These are phyloP conservation scores for Monosporascus sp. DNA, from an alignment of 2,329 filamentous ascomycete species.

Conservation along the genomic window DNA sequence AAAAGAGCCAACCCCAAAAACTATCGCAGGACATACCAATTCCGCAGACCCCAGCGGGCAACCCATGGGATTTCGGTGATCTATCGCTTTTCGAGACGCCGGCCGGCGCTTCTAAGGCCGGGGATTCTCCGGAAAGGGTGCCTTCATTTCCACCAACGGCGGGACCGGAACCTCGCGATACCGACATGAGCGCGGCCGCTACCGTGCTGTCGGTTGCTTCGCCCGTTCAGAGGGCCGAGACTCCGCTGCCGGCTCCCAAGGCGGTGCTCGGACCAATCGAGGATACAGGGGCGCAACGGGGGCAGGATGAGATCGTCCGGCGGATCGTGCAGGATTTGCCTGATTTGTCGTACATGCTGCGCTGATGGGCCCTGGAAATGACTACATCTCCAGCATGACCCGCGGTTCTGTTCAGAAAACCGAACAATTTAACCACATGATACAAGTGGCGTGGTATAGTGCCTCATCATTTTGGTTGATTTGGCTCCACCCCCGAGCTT, in stretches of 20 bases:
- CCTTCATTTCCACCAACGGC: no score
- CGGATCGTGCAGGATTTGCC: slow-evolving; percentile 34
- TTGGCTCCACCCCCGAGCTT: no score
- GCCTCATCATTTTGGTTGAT: no score
- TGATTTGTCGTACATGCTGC: slow-evolving; percentile 42
- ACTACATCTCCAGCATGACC: no score
- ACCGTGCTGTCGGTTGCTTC: background rate
- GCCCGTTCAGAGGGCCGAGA: background rate
- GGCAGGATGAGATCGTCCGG: slow-evolving; percentile 29
- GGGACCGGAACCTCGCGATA: background rate
- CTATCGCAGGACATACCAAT: background rate
- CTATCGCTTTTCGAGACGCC: slow-evolving; percentile 9
- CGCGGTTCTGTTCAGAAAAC: no score
- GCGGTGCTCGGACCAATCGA: slow-evolving; percentile 12
- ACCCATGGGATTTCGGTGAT: slow-evolving; percentile 8
- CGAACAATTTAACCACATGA: no score
- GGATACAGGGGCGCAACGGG: slow-evolving; percentile 4
- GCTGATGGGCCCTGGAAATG: slow-evolving; percentile 14
- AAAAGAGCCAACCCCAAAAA: background rate
- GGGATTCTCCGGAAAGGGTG: no score
- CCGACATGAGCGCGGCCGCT: no score
- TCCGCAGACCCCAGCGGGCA: background rate
- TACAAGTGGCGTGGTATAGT: no score
- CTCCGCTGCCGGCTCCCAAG: background rate
- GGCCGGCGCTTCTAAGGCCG: background rate